These are phyloP conservation scores for Sideroxylon spinosum DNA, from an alignment of 179 eudicot species.

Conservation along the genomic window DNA sequence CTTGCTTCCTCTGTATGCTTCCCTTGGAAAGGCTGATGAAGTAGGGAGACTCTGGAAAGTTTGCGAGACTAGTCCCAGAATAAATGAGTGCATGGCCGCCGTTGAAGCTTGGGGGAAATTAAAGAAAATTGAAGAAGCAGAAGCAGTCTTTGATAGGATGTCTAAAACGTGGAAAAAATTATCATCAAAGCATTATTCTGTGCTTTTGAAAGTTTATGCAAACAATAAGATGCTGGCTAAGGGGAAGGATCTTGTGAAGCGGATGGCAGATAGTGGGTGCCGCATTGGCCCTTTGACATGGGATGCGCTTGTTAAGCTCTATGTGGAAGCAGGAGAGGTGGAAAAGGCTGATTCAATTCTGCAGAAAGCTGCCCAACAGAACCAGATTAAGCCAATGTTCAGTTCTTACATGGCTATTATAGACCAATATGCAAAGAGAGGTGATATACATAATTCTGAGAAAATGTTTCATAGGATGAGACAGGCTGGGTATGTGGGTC, in stretches of 20 bases:
- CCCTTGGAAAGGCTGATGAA: conserved; percentile 61
- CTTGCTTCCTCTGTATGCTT: conserved; percentile 63
- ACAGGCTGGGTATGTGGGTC: conserved; percentile 19
- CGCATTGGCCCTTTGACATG: conserved; percentile 62
- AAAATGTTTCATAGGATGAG: conserved; percentile 16
- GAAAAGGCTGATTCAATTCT: conserved; percentile 79
- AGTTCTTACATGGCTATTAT: conserved; percentile 46
- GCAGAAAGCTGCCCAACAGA: conserved; percentile 48
- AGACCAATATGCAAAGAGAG: conserved; percentile 31
- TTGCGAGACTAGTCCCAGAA: conserved; percentile 40
- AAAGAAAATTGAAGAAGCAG: conserved; percentile 61
- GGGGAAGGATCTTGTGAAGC: conserved; percentile 73
- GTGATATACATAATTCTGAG: conserved; percentile 8
- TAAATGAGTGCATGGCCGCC: conserved; percentile 49
- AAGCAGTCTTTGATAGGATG: conserved; percentile 55
- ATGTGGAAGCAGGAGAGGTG: conserved; percentile 73
- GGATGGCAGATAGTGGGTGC: conserved; percentile 62
- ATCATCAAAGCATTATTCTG: conserved; percentile 39
- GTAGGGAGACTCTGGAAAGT: conserved; percentile 68
- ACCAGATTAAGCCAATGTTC: conserved; percentile 46
- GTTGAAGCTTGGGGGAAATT: conserved; percentile 78
- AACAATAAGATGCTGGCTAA: conserved; percentile 65
- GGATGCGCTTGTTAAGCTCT: conserved; percentile 78
- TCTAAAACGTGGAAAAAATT: conserved; percentile 30
- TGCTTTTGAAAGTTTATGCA: conserved; percentile 63